Base-by-base conservation (phyloP, 1,139 yeast genomes). In the Pichia kudriavzevii region DNA sequence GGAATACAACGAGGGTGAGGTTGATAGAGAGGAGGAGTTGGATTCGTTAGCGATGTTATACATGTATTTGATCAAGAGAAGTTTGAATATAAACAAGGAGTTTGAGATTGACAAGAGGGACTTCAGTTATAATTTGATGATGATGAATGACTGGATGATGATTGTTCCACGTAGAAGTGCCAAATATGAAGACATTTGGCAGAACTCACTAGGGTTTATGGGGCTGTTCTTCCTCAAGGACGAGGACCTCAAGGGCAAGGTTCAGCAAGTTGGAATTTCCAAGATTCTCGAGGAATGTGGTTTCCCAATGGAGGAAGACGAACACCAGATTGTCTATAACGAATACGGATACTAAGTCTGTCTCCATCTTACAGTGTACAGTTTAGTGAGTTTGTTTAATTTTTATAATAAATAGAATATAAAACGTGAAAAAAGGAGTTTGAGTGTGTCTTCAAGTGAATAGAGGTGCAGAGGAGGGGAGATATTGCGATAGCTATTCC, bases 111-210 rank as follows among this genome's bases (percentile, higher is more conserved):
- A 40, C 4, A 41, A 45, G 20, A n/a, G n/a, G n/a, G n/a, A n/a
- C n/a, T 60, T 76, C 22, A 79, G 93, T 21, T 88, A 84, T 60
- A 91, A 91, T 53, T 73, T 88, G 26, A 60, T 85, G 31, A 73
- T 88, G 69, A 85, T 94, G 26, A 75, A 77, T 37, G 69, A 75
- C 36, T 88, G 91, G 81, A 72, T 88, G 62, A 72, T 87, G 72
- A 58, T 83, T 28, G 79, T 87, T n/a, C 97, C 97, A 18, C 72
- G 97, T 49, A 66, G 79, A 5, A 52, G 54, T 12, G 60, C 67
- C 2, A 53, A 53, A 27, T 58, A 48, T 40, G 53, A 50, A 9
- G 83, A 85, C 5, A 66, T 88, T 45, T 56, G 60, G 60, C 58
- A 53, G 40, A 91, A 91, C 53, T 69, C 95, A 2, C 71, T 87